These are phyloP conservation scores for Fusarium tricinctum DNA, from an alignment of 2,329 filamentous ascomycete genomes.

Conservation along the genomic window DNA sequence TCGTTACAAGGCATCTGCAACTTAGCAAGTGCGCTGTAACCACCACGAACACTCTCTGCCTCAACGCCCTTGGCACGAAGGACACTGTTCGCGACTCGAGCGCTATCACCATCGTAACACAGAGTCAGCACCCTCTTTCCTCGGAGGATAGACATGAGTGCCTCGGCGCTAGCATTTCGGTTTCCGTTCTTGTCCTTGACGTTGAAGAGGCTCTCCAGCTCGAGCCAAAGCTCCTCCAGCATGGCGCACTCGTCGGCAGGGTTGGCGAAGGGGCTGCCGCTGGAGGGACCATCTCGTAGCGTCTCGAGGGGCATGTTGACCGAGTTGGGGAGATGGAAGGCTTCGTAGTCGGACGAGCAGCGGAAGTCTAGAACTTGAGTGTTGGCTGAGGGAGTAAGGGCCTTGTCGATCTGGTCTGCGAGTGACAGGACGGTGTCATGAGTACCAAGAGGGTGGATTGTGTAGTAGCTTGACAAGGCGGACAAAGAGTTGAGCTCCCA, in stretches of 20 bases:
- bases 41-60: constrained; percentile 63
- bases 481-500: constrained; percentile 64
- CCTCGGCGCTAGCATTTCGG: constrained; percentile 48
- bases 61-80: constrained; percentile 64
- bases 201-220: constrained; percentile 62
- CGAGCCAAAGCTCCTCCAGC: constrained; percentile 63
- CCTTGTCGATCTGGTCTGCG: constrained; percentile 48
- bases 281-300: constrained; percentile 49
- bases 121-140: constrained; percentile 61
- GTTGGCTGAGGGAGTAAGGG: constrained; percentile 46
- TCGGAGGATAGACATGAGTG: constrained; percentile 50
- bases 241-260: constrained; percentile 62
- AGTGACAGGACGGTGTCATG: constrained; percentile 47
- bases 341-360: constrained; percentile 57
- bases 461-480: constrained; percentile 56
- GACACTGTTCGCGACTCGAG: constrained; percentile 68
- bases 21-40: constrained; percentile 50
- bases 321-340: constrained; percentile 61
- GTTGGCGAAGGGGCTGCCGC: constrained; percentile 54
- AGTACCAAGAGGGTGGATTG: constrained; percentile 45
- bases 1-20: constrained; percentile 48
- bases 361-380: constrained; percentile 62
- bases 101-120: constrained; percentile 68
- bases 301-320: constrained; percentile 62
- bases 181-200: constrained; percentile 49